Base-by-base conservation (phyloP, 75 land plant genomes). In the Adiantum capillusveneris region DNA sequence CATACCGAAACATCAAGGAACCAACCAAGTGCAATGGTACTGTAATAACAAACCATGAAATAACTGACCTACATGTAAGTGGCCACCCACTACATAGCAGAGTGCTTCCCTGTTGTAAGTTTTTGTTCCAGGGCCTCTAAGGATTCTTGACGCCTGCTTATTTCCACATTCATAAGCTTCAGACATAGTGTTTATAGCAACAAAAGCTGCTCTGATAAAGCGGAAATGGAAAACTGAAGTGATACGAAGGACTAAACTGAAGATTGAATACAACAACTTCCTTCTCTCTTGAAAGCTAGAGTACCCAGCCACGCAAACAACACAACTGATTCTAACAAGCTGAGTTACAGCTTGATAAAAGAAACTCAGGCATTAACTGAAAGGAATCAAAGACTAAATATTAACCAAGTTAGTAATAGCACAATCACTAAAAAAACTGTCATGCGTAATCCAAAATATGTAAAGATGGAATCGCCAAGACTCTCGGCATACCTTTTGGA, bases 401-500 rank as follows among this genome's bases (percentile, higher is more conserved):
- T 34, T 34, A n/a, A n/a, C n/a, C 37, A 34, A 34, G 37, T 34
- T 34, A 3, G 37, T 9, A 3, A 34, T 34, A 5, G 9, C 9
- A 5, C 37, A 34, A n/a, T n/a, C 9, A 9, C 9, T 34, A 3
- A 34, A 34, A 34, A 34, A 5, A 34, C 37, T 5, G 9, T 34
- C 37, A 34, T 34, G 37, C 3, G 37, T 9, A 34, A 34, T 5
- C 37, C 37, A 34, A 34, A 34, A 34, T 34, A 9, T 34, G 9
- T 34, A 5, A 5, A 34, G 37, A 34, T 5, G 37, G n/a, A n/a
- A n/a, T n/a, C n/a, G n/a, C n/a, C n/a, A n/a, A n/a, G n/a, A n/a
- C n/a, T 9, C 37, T 34, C 9, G 7, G 9, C 48, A 69, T 70
- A 79, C 85, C 88, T 75, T 80, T 79, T 1, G 60, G 64, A 19